Conservation (phyloP, 768 basidiomycete genomes). For the Pleurotus tuber-regium region DNA sequence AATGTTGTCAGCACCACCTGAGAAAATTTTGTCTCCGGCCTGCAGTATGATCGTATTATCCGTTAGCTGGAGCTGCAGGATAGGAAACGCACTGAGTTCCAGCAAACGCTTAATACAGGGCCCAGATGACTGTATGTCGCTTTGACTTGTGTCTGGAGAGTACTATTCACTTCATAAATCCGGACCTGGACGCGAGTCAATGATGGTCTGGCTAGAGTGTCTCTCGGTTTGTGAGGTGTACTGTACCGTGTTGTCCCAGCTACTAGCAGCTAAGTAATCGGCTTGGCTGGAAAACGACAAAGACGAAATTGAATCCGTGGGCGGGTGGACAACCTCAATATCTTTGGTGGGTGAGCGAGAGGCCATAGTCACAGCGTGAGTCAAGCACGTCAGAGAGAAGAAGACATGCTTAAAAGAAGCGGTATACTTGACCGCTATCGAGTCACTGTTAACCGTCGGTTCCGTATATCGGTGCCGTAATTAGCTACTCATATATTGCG, state of each 20-base stretch:
- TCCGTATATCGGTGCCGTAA: no score
- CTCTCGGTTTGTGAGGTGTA: no score
- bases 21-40: conserved; percentile 91
- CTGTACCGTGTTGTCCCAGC: conserved; percentile 81
- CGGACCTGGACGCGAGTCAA: conserved; percentile 47
- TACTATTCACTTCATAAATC: conserved; percentile 66
- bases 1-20: conserved; percentile 93
- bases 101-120: conserved; percentile 67
- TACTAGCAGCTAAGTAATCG: conserved; percentile 71
- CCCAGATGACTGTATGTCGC: conserved; percentile 71
- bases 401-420: no score
- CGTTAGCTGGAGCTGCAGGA: not conserved
- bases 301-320: conserved; percentile 64
- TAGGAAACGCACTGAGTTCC: conserved; percentile 53
- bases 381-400: no score
- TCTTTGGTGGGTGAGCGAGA: conserved; percentile 36
- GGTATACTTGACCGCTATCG: no score
- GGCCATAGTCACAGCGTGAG: no score
- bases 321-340: conserved; percentile 59
- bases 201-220: conserved; percentile 16
- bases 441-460: no score
- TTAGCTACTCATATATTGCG: no score
- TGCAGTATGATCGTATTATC: conserved; percentile 26
- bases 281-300: conserved; percentile 64
- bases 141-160: conserved; percentile 58